A percentile compares a stretch with the other conserved stretches of the same genome.
These are phyloP conservation scores for Trichoderma lentiforme DNA, from an alignment of 2,329 filamentous ascomycete genomes.

Conservation along the genomic window DNA sequence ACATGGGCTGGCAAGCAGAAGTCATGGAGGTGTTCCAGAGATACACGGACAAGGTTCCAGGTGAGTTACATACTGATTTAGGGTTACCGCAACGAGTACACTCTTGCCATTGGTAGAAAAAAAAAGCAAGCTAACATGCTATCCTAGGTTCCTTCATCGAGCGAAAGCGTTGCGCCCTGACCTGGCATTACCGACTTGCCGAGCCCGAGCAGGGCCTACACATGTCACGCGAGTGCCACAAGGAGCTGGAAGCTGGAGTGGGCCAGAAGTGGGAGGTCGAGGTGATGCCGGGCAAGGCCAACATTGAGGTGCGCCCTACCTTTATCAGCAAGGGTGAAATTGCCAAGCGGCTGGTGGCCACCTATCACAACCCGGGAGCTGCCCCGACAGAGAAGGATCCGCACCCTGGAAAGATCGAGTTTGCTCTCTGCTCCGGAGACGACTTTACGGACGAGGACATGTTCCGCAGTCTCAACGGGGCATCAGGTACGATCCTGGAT, in stretches of 20 bases:
- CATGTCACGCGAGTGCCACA: slow-evolving; percentile 77
- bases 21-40: slow-evolving; percentile 81
- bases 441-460: slow-evolving; percentile 97
- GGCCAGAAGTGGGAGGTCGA: slow-evolving; percentile 83
- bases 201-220: slow-evolving; percentile 81
- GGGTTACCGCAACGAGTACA: background rate
- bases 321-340: slow-evolving; percentile 99
- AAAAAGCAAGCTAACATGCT: background rate
- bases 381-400: slow-evolving; percentile 43
- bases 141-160: slow-evolving; percentile 80
- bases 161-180: slow-evolving; percentile 87
- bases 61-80: slow-evolving; percentile 43
- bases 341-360: slow-evolving; percentile 73
- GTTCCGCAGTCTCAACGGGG: slow-evolving; percentile 75
- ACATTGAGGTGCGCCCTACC: slow-evolving; percentile 91
- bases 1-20: slow-evolving; percentile 91
- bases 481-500: slow-evolving; percentile 51
- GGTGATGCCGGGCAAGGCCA: slow-evolving; percentile 95
- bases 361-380: slow-evolving; percentile 57
- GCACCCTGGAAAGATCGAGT: slow-evolving; percentile 62
- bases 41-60: slow-evolving; percentile 82
- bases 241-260: slow-evolving; percentile 74
- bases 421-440: slow-evolving; percentile 87
- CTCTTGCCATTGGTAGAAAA: background rate
- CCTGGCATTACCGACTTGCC: slow-evolving; percentile 94